phyloP scores from a whole-genome alignment of 2,329 filamentous ascomycete genomes.

The Exophiala phaeomuriformis region DNA sequence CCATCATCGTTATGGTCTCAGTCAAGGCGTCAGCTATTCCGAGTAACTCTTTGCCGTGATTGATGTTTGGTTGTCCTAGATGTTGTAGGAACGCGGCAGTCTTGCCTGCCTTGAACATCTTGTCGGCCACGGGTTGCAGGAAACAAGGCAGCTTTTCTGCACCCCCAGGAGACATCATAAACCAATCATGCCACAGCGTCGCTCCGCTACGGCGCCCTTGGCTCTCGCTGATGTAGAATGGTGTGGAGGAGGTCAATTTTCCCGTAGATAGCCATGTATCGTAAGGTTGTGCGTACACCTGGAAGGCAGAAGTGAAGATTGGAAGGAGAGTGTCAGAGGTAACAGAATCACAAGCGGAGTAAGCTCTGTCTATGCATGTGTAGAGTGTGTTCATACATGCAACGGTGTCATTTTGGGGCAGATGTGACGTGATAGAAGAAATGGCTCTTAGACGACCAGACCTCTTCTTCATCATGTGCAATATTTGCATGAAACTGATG shows the following conservation, averaged over 20 bases:
- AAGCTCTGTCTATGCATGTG: conserved; percentile 8
- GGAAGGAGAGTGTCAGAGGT: conserved; percentile 9
- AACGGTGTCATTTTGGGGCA: conserved; percentile 8
- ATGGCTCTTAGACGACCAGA: conserved; percentile 4
- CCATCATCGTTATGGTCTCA: conserved; percentile 8
- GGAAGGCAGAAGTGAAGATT: conserved; percentile 14
- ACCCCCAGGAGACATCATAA: conserved; percentile 4
- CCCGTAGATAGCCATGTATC: conserved; percentile 17
- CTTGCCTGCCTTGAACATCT: conserved; percentile 20
- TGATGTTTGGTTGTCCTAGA: conserved; percentile 1
- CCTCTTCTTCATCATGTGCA: conserved; percentile 5
- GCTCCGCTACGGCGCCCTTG: conserved; percentile 1
- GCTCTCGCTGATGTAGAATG: conserved; percentile 15
- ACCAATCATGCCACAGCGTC: conserved; percentile 23
- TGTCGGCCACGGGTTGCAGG: conserved; percentile 6
- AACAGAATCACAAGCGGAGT: conserved; percentile 5
- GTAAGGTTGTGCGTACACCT: conserved; percentile 13
- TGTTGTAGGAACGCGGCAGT: conserved; percentile 17
- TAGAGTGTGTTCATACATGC: conserved; percentile 9
- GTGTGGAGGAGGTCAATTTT: not conserved
- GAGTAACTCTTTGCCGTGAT: not conserved
- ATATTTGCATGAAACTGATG: conserved; percentile 12
- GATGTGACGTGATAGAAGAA: not conserved
- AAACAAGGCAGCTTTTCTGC: conserved; percentile 11
- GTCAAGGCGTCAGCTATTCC: conserved; percentile 3